Evolutionary conservation across 768 basidiomycete species (phyloP), one percentile per base, ranked within the genome.

Genomic region (Lactarius tabidus): DNA sequence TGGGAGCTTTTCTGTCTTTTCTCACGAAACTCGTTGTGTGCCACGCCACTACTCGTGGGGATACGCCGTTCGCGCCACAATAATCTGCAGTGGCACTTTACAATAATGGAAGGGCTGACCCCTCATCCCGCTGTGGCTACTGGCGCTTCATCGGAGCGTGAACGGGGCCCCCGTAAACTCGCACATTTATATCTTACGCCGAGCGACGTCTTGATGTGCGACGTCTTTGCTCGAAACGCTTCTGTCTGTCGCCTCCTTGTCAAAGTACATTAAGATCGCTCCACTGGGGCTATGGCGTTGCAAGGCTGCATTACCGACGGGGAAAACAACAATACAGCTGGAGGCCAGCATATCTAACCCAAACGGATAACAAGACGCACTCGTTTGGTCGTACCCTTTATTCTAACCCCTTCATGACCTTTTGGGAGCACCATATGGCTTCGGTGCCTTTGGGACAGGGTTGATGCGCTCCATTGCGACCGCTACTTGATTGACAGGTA

Each of bases 11-110:
- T 51, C 28, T 43, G 15, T 36, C 6, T 18, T 65, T 65, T 65
- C 59, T 65, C 64, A 61, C 55, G 64, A 61, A 61, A 61, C 31
- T 61, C 54, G 31, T 53, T 65, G 48, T 36, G 58, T 60, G 64
- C 54, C 60, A 60, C 60, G 64, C 55, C 64, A 53, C 64, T 60
- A 39, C 58, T 51, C 45, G 51, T 23, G n/a, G 36, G 45, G 55
- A 65, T 51, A 62, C 64, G 64, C 60, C 60, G 59, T 61, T 23
- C 36, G 55, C 59, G 54, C 64, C 60, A 54, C 64, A 45, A 53
- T 36, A 45, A 35, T 33, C 38, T 31, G 59, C 53, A 48, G 59
- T 26, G 59, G 41, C 35, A 45, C 56, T n/a, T 26, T 35, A 20
- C 48, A 26, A 26, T 51, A 51, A 51, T 26, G 48, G 48, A 51